Percentiles rank a stretch among this genome's conserved stretches.
phyloP scores from a whole-genome alignment of 306 rosid species.

The Pyrus bretschneideri region DNA sequence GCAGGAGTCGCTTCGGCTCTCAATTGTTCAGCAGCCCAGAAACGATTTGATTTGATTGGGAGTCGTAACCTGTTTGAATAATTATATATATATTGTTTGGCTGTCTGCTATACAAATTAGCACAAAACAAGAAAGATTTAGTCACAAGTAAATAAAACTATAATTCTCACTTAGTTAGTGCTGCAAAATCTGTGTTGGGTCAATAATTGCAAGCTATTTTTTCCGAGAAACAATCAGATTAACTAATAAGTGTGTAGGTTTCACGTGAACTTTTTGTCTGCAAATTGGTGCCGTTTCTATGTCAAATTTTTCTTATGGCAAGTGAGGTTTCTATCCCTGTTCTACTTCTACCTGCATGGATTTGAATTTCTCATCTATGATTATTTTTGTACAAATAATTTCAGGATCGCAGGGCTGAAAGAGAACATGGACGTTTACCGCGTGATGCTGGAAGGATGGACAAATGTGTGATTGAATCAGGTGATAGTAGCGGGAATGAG shows the following conservation, averaged over 20 bases:
- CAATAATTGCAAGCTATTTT: no score
- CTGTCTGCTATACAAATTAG: no score
- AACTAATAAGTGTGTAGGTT: neutral
- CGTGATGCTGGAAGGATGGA: slow-evolving; percentile 21
- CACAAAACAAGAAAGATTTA: no score
- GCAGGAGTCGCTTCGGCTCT: no score
- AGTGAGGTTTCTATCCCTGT: neutral
- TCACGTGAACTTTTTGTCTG: neutral
- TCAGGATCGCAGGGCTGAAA: slow-evolving; percentile 48
- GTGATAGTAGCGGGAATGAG: slow-evolving; percentile 57
- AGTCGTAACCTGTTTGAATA: no score
- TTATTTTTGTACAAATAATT: slow-evolving; percentile 1
- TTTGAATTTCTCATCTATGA: slow-evolving; percentile 1
- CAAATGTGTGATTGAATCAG: slow-evolving; percentile 43
- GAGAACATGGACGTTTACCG: slow-evolving; percentile 34
- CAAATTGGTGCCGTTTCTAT: neutral
- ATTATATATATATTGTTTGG: no score
- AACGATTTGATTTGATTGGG: no score
- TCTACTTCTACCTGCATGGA: neutral
- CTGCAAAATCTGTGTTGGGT: no score
- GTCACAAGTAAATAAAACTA: no score
- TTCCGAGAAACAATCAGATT: no score
- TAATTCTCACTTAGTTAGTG: no score
- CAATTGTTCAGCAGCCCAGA: no score
- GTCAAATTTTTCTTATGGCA: neutral